Conservation (phyloP, 768 basidiomycete species). For the Lactifluus rugatus region DNA sequence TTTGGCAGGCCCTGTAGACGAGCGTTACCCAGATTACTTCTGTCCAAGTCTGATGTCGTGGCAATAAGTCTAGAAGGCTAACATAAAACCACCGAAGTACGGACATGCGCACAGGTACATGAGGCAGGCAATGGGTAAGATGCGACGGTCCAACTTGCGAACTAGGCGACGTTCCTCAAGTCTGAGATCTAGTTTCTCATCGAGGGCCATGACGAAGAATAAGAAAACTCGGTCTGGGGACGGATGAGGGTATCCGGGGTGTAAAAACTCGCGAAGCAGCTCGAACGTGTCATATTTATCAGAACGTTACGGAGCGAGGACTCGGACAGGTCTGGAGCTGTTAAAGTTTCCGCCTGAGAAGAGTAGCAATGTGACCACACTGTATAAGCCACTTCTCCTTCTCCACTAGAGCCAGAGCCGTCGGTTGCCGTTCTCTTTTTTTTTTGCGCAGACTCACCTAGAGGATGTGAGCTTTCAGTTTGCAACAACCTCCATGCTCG, state of each 20-base stretch:
- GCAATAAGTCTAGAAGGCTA: not conserved
- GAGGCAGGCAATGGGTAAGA: slow-evolving; percentile 62
- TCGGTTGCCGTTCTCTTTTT: no score
- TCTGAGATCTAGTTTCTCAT: slow-evolving; percentile 3
- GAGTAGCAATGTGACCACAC: not conserved
- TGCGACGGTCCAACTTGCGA: slow-evolving; percentile 55
- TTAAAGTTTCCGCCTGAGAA: not conserved
- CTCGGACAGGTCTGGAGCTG: not conserved
- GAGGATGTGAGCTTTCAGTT: no score
- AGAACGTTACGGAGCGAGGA: not conserved
- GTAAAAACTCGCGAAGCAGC: not conserved
- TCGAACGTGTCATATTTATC: not conserved
- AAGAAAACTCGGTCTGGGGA: not conserved
- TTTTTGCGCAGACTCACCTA: no score
- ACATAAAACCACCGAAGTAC: slow-evolving; percentile 22
- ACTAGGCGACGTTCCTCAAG: slow-evolving; percentile 44
- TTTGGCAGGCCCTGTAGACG: slow-evolving; percentile 59
- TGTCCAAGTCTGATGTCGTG: slow-evolving; percentile 43
- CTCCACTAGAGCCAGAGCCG: no score
- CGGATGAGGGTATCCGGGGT: not conserved
- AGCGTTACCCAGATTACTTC: slow-evolving; percentile 74
- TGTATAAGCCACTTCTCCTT: no score
- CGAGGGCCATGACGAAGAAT: not conserved
- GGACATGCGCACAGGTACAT: slow-evolving; percentile 69
- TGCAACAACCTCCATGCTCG: no score